Base-by-base conservation (phyloP, 441 rosid genomes). In the Theobroma grandiflorum region DNA sequence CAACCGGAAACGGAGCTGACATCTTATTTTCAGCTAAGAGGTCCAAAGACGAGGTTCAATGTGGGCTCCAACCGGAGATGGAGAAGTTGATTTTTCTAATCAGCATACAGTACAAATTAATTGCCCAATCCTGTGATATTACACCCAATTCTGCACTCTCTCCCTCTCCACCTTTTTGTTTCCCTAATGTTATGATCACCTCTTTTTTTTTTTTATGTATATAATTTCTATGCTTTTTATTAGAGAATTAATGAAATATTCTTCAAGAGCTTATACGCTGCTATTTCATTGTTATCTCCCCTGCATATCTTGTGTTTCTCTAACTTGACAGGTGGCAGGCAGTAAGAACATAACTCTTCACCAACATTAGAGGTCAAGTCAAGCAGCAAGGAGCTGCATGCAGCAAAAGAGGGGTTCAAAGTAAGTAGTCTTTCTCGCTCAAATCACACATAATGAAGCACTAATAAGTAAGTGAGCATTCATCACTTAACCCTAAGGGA, bases 401-500 rank as follows among this genome's bases (percentile, higher is more conserved):
- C 14, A 14, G 53, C 53, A 14, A 45, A 42, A 45, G 49, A 12
- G 59, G n/a, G 8, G 62, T 50, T 49, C 15, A 5, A 43, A 43
- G 8, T 6, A n/a, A 50, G 74, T 61, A 4, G 63, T 33, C 33
- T 59, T 40, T 59, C 4, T 58, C 18, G 26, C 50, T 67, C 37
- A 33, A 52, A 43, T 35, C 2, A 4, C 45, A 35, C 2, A 15
- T 15, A 35, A 50, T 62, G 71, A 64, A 76, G 61, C 61, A 49
- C 79, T 38, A n/a, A 70, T 38, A n/a, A 70, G 38, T 58, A 47
- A 73, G 45, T 38, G 58, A 73, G 50, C 49, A 53, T 73, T 53
- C 35, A 5, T 49, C 63, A 35, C 53, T 26, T 8, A 26, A 45
- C 38, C 8, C 45, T 18, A 57, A 55, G 40, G 69, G 22, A 63